phyloP scores from a whole-genome alignment of 1,284 basidiomycete species.

The Tausonia pullulans region DNA sequence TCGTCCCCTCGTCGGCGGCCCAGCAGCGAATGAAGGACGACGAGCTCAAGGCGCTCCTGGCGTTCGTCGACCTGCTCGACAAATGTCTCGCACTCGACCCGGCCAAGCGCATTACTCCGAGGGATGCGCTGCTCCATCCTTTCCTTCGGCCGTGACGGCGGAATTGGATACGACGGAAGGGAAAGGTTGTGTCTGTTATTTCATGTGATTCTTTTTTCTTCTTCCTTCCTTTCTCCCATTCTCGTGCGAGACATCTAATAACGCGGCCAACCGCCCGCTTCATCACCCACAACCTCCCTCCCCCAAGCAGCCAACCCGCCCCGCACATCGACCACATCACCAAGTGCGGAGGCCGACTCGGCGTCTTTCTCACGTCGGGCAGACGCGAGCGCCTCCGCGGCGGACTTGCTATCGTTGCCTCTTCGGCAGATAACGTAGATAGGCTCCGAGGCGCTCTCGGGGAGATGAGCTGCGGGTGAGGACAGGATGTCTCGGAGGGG shows the following conservation, averaged over 20 bases:
- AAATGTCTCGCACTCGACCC: slow-evolving; percentile 89
- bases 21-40: slow-evolving; percentile 67
- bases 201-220: background rate
- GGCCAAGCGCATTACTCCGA: slow-evolving; percentile 66
- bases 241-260: background rate
- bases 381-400: background rate
- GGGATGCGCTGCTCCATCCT: slow-evolving; percentile 76
- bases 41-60: slow-evolving; percentile 68
- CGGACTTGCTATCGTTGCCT: background rate
- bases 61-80: slow-evolving; percentile 84
- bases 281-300: no score
- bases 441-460: no score
- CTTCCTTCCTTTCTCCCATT: background rate
- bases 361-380: no score
- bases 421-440: no score
- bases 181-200: background rate
- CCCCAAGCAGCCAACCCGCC: no score
- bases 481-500: no score
- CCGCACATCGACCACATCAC: no score
- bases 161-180: background rate
- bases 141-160: slow-evolving; percentile 49
- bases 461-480: no score
- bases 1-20: slow-evolving; percentile 65
- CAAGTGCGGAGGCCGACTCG: no score
- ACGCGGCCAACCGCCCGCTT: no score